Conservation (phyloP, 2,329 filamentous ascomycete species). For the Drechslerella dactyloides region DNA sequence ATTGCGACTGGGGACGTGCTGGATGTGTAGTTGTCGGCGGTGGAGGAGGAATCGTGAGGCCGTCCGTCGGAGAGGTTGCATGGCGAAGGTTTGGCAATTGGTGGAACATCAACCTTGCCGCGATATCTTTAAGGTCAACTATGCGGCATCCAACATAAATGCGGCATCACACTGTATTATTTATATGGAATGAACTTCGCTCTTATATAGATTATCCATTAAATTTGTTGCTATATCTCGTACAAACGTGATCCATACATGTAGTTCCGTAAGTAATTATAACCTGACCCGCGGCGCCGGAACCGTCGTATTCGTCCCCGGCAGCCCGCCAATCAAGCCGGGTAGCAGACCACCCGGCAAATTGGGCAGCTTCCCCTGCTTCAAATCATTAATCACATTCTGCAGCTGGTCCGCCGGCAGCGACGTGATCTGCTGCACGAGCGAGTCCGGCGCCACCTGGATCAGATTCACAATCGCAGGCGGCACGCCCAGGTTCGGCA, state of each 20-base stretch:
- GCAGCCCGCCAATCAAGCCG: neutral
- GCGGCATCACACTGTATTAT: no score
- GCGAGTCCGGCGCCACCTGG: constrained; percentile 23
- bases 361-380: constrained; percentile 15
- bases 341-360: neutral
- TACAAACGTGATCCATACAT: no score
- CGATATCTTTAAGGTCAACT: no score
- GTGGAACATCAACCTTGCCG: no score
- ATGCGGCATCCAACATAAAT: no score
- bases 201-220: no score
- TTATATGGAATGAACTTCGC: no score
- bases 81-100: no score
- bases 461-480: constrained; percentile 29
- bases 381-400: constrained; percentile 27
- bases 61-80: no score
- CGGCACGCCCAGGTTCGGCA: constrained; percentile 22
- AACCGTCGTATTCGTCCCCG: neutral
- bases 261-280: no score
- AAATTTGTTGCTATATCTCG: no score
- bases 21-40: neutral
- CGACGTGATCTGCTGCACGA: constrained; percentile 17
- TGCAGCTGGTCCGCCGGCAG: constrained; percentile 20
- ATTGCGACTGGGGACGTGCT: neutral
- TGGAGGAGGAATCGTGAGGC: neutral
- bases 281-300: no score